These are phyloP conservation scores for Juglanconis sp. DNA, from an alignment of 2,329 filamentous ascomycete genomes.

Conservation along the genomic window DNA sequence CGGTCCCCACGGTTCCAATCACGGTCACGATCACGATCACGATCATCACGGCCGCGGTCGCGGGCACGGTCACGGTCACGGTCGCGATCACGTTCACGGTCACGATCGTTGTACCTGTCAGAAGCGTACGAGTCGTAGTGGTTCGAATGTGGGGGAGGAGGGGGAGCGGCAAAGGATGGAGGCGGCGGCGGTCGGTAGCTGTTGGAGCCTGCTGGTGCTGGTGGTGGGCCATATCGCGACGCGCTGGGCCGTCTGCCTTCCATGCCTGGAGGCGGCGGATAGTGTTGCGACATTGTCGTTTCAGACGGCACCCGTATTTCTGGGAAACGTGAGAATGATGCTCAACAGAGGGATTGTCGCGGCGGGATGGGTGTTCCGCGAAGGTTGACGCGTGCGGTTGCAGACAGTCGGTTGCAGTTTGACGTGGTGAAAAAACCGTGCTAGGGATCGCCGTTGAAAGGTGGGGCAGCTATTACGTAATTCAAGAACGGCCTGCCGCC, in stretches of 20 bases:
- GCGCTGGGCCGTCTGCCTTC: conserved; percentile 8
- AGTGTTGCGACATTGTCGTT: conserved; percentile 15
- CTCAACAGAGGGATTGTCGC: background rate
- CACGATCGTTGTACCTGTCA: conserved; percentile 2
- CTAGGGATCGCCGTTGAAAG: no score
- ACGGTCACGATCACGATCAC: conserved; percentile 9
- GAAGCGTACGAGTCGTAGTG: conserved; percentile 9
- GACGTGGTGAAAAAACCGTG: no score
- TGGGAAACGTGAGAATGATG: background rate
- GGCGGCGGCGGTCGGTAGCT: conserved; percentile 13
- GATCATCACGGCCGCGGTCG: background rate
- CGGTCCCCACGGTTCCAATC: conserved; percentile 9
- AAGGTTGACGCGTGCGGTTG: no score
- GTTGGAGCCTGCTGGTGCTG: background rate
- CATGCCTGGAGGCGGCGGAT: conserved; percentile 17
- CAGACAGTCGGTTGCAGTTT: no score
- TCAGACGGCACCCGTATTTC: background rate
- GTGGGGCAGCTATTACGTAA: no score
- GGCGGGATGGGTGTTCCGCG: background rate
- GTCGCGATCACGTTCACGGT: conserved; percentile 2
- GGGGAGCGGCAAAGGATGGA: conserved; percentile 7
- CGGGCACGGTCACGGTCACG: background rate
- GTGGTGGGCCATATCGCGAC: conserved; percentile 9
- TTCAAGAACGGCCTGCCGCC: no score
- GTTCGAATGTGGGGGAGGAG: conserved; percentile 19